A percentile compares a stretch with the other conserved stretches of the same genome.
Conservation (phyloP, 2,329 filamentous ascomycete genomes). For the Fusarium sp. region DNA sequence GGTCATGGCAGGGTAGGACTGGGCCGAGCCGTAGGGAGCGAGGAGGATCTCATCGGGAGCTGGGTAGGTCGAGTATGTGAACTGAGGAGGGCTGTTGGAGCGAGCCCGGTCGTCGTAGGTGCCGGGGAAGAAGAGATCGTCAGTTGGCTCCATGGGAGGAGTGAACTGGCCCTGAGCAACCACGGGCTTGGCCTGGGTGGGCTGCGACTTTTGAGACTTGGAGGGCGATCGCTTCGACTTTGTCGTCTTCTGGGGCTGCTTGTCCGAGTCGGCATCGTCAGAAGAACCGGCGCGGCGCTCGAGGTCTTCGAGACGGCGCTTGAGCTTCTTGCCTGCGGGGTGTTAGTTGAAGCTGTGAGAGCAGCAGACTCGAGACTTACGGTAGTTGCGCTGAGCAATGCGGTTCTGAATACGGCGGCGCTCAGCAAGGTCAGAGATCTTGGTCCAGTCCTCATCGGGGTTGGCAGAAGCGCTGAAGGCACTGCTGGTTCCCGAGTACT, state of each 20-base stretch:
- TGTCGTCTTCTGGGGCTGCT: conserved; percentile 44
- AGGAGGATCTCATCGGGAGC: conserved; percentile 74
- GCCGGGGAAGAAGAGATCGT: conserved; percentile 74
- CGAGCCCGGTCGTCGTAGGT: conserved; percentile 74
- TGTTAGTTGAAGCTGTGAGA: neutral
- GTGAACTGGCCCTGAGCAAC: conserved; percentile 68
- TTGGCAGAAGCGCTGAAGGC: conserved; percentile 95
- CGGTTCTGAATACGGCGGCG: conserved; percentile 95
- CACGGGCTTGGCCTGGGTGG: conserved; percentile 52
- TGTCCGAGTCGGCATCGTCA: conserved; percentile 58
- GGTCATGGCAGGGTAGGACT: conserved; percentile 64
- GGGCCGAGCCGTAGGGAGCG: conserved; percentile 67
- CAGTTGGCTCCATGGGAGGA: conserved; percentile 69
- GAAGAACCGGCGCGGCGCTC: conserved; percentile 77
- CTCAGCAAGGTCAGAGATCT: conserved; percentile 97
- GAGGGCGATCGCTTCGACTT: conserved; percentile 49
- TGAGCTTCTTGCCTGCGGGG: conserved; percentile 86
- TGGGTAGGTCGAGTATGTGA: conserved; percentile 75
- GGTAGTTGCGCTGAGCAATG: conserved; percentile 97
- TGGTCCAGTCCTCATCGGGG: conserved; percentile 98
- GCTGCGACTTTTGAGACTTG: conserved; percentile 47
- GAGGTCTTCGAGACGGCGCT: conserved; percentile 87
- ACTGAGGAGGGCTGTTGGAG: conserved; percentile 78
- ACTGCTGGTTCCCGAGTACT: conserved; percentile 85
- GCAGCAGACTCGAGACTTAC: conserved; percentile 63